phyloP scores from a whole-genome alignment of 768 basidiomycete species.

The Hericium alpestre region DNA sequence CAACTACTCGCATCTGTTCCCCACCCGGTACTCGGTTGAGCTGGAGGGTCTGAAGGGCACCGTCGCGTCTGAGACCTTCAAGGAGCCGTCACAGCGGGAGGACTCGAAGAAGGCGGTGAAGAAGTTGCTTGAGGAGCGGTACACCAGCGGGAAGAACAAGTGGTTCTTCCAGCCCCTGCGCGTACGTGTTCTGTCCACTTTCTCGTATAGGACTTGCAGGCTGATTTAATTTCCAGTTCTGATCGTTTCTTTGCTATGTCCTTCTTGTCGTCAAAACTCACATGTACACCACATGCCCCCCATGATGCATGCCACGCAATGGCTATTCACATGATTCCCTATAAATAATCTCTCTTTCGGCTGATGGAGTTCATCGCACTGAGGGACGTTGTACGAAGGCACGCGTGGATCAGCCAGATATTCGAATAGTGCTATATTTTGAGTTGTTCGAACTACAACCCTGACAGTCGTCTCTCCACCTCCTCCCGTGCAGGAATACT shows the following conservation, averaged over 20 bases:
- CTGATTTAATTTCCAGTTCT: slow-evolving; percentile 22
- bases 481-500: slow-evolving; percentile 37
- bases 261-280: slow-evolving; percentile 21
- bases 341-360: not conserved
- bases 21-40: slow-evolving; percentile 96
- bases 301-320: slow-evolving; percentile 18
- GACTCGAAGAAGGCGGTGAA: slow-evolving; percentile 93
- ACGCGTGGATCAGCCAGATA: too few relatives aligned
- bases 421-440: too few relatives aligned
- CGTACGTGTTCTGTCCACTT: slow-evolving; percentile 32
- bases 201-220: too few relatives aligned
- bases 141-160: slow-evolving; percentile 88
- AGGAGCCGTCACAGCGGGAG: slow-evolving; percentile 92
- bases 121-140: slow-evolving; percentile 93
- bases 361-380: not conserved
- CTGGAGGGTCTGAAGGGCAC: slow-evolving; percentile 88
- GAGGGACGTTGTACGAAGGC: too few relatives aligned
- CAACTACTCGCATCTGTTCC: slow-evolving; percentile 99
- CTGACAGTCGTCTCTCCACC: slow-evolving; percentile 21
- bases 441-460: not conserved
- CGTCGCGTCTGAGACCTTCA: slow-evolving; percentile 84
- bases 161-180: slow-evolving; percentile 92
- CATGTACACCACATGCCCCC: slow-evolving; percentile 28
- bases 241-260: slow-evolving; percentile 14
- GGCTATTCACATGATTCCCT: not conserved